These are phyloP conservation scores for Linaria vulgaris DNA, from an alignment of 257 asterid species.

Conservation along the genomic window DNA sequence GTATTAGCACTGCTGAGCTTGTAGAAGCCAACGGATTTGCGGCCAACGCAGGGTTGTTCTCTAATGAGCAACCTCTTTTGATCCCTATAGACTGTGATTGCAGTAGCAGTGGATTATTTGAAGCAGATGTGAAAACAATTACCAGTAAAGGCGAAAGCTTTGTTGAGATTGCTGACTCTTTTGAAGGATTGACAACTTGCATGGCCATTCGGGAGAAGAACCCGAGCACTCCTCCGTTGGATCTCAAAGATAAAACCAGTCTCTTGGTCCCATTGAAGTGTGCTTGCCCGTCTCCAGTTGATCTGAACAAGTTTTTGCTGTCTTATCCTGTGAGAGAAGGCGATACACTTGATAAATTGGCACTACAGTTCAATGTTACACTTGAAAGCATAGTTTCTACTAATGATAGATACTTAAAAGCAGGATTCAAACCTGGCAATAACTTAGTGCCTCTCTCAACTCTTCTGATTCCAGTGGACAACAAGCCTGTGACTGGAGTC, in stretches of 20 bases:
- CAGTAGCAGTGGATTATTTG: conserved; percentile 32
- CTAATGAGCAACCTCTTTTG: conserved; percentile 36
- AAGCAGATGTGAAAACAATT: conserved; percentile 40
- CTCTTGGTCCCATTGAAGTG: conserved; percentile 46
- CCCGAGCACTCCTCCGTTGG: conserved; percentile 31
- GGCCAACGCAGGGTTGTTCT: conserved; percentile 30
- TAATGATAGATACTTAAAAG: conserved; percentile 30
- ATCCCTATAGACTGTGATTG: conserved; percentile 55
- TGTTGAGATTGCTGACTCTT: conserved; percentile 42
- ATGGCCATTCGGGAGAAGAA: conserved; percentile 44
- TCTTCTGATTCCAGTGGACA: conserved; percentile 43
- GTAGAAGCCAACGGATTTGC: conserved; percentile 47
- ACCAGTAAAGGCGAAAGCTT: conserved; percentile 55
- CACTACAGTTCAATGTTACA: conserved; percentile 39
- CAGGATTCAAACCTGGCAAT: conserved; percentile 29
- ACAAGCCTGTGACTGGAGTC: conserved; percentile 33
- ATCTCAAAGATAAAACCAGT: conserved; percentile 33
- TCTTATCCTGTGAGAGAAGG: conserved; percentile 55
- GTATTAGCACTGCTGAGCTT: conserved; percentile 34
- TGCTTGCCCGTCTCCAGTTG: conserved; percentile 48
- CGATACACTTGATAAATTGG: conserved; percentile 42
- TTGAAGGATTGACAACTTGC: conserved; percentile 54
- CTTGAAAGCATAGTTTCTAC: conserved; percentile 38
- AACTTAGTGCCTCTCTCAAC: conserved; percentile 42
- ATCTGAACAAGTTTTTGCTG: conserved; percentile 32